Base-by-base conservation (phyloP, 1,284 basidiomycete genomes). In the Ustilago tritici region DNA sequence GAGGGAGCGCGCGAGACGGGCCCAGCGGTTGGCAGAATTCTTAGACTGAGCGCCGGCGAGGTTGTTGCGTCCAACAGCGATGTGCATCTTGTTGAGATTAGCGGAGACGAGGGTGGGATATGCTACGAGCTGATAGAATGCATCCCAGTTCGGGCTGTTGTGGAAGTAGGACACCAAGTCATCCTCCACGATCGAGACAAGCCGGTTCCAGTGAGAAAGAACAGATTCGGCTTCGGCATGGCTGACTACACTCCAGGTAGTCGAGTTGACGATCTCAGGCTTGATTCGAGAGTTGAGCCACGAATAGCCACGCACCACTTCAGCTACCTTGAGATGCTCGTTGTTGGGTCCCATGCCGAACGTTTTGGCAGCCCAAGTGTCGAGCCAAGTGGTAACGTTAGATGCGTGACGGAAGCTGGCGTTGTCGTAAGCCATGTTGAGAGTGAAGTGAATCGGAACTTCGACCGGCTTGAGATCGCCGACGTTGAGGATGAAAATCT, bases 381-480 rank as follows among this genome's bases (percentile, higher is more conserved):
- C 87, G 36, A 91, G 89, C 81, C 89, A 93, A 17, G 87, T 88
- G 89, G 90, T 82, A 11, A 87, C 84, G 14, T 70, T 62, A 56
- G 46, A 31, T 3, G 63, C 36, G 36, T 65, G 63, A 4, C 5
- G 36, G 28, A 61, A 58, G 17, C 28, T 15, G 0, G 89, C 87
- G 0, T 90, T 85, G 78, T 92, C 89, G 88, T 90, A 93, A 1
- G 89, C 91, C 56, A 90, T 89, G 19, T 87, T 88, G 73, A 92
- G 87, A 88, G 91, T 92, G 83, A 91, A 92, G 74, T 92, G 91
- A 28, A 88, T 90, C 52, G 91, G 89, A 7, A 78, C 75, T 79
- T 93, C 92, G 78, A 91, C 91, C 0, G 91, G 91, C 82, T 93
- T 93, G 43, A 93, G 85, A 78, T 93, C 92, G 23, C 91, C 92